These are phyloP conservation scores for Auricularia sp. DNA, from an alignment of 768 basidiomycete genomes.

Conservation along the genomic window DNA sequence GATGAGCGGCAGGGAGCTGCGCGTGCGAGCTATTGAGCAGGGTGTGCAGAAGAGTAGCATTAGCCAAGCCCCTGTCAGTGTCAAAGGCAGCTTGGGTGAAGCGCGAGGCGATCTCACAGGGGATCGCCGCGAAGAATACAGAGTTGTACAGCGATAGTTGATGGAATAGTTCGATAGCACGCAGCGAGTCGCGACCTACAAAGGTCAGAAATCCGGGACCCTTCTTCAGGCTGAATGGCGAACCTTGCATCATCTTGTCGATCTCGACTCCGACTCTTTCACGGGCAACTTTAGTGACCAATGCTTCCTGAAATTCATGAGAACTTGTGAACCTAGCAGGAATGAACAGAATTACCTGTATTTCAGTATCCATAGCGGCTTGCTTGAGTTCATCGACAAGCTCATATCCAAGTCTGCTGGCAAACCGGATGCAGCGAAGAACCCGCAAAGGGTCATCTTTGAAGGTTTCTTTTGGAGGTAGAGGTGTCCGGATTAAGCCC, in stretches of 20 bases:
- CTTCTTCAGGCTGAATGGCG: constrained; percentile 4
- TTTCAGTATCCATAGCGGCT: constrained; percentile 48
- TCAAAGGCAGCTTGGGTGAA: constrained; percentile 26
- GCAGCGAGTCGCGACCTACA: constrained; percentile 63
- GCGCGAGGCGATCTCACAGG: too few species aligned
- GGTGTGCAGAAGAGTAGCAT: constrained; percentile 13
- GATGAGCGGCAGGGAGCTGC: constrained; percentile 37
- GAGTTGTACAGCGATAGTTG: constrained; percentile 58
- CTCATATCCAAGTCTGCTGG: constrained; percentile 78
- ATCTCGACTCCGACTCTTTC: constrained; percentile 90
- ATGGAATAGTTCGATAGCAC: constrained; percentile 62
- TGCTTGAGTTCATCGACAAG: constrained; percentile 58
- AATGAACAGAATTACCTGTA: constrained; percentile 40
- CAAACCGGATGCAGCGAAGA: constrained; percentile 84
- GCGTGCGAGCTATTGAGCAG: neutral
- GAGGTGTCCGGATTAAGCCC: constrained; percentile 78
- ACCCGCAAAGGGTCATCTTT: constrained; percentile 89
- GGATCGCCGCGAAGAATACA: constrained; percentile 58
- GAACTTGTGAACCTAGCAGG: neutral
- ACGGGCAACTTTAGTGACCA: constrained; percentile 72
- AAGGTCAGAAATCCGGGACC: neutral
- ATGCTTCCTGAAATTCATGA: constrained; percentile 36
- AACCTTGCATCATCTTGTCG: constrained; percentile 88
- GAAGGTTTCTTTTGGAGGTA: constrained; percentile 81
- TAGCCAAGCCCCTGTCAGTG: too few species aligned